Percentiles rank a stretch among this genome's conserved stretches.
These are phyloP conservation scores for Linnemannia exigua DNA, from an alignment of 192 early-diverging fungal species.

Conservation along the genomic window DNA sequence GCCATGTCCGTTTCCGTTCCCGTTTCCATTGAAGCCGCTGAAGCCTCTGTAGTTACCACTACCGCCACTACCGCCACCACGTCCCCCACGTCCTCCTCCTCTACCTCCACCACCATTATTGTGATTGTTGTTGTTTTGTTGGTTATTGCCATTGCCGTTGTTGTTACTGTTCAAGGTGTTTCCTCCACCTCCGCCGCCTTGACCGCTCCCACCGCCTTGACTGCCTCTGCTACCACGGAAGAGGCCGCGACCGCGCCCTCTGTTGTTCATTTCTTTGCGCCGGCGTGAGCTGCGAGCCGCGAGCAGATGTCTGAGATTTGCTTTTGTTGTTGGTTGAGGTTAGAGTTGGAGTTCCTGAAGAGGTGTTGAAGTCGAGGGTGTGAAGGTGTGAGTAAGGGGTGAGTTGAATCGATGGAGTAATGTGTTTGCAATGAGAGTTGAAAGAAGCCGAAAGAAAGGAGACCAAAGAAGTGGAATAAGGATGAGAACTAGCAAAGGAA, in stretches of 20 bases:
- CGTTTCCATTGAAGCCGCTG: not conserved
- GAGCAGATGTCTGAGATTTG: too few species aligned
- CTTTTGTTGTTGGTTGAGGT: not conserved
- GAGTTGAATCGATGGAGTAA: not conserved
- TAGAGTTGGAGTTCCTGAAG: not conserved
- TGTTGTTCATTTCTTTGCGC: too few species aligned
- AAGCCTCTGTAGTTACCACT: not conserved
- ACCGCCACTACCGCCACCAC: not conserved
- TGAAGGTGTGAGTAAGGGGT: not conserved
- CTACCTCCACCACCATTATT: slow-evolving; percentile 11
- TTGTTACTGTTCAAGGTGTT: not conserved
- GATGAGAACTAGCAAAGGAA: too few species aligned
- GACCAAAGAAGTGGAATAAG: not conserved
- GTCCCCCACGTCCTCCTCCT: slow-evolving; percentile 17
- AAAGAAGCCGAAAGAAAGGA: not conserved
- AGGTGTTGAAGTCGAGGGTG: not conserved
- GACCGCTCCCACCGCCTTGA: not conserved
- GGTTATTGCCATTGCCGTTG: not conserved
- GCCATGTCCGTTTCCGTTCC: not conserved
- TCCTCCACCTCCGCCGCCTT: not conserved
- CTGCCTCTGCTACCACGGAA: not conserved
- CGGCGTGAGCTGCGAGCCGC: too few species aligned
- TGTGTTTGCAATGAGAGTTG: not conserved
- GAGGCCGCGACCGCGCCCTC: not conserved
- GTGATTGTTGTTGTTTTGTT: not conserved